Evolutionary conservation across 2,329 filamentous ascomycete species (phyloP), one percentile per base, ranked within the genome.

Genomic region (Monosporascus sp.): DNA sequence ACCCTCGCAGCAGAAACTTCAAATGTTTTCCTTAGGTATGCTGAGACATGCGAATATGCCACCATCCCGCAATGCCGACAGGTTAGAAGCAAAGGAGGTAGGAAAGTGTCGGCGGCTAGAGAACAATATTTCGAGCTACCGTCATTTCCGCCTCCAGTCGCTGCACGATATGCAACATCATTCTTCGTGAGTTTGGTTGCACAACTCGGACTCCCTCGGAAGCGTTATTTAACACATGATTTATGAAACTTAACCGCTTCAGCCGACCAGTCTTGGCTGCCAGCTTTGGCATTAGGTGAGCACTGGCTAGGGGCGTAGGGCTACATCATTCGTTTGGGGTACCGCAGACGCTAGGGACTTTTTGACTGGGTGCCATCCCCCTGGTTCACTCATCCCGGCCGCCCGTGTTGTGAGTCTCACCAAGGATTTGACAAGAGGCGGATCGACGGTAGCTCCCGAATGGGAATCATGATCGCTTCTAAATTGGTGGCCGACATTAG

Each of bases 381-480:
- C 43, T 46, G 43, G 43, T 46, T 46, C 43, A 17, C 43, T 27
- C 43, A 46, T 46, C 43, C 22, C 24, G 31, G 43, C 22, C n/a
- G 24, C 24, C 43, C 18, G 24, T 27, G 24, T 17, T 31, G 11
- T 17, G 14, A 46, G 22, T 46, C 43, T 27, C 17, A 25, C 43
- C 43, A 46, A 31, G 43, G 43, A 27, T 31, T 46, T 24, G 43
- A 31, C n/a, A 7, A 7, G n/a, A 17, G 24, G 43, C 24, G 43
- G 43, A 46, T 46, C 43, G 43, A 46, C 43, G 43, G 43, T 46
- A 46, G 43, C 43, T 46, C 43, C 43, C 43, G 43, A n/a, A 46
- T 46, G 24, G 43, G 43, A 46, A 46, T 46, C n/a, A 46, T 7
- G 24, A 46, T 46, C 43, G 43, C 20, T 14, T 25, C 14, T 27